phyloP scores from a whole-genome alignment of 1,284 basidiomycete genomes.

The Cryptococcus wingfieldii region DNA sequence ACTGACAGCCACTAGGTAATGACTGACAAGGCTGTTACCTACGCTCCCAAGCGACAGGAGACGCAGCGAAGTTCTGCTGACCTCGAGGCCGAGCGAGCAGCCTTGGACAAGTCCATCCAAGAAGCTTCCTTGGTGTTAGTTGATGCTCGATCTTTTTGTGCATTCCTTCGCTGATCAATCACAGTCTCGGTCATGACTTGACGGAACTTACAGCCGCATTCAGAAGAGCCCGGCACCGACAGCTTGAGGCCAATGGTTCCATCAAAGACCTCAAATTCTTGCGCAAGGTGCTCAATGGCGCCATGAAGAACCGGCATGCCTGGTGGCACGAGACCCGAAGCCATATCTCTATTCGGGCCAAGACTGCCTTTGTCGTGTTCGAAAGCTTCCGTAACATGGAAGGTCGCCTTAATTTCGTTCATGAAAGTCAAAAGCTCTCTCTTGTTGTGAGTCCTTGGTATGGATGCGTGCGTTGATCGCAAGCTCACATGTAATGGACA shows the following conservation, averaged over 20 bases:
- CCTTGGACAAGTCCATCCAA: constrained; percentile 62
- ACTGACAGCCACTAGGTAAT: constrained; percentile 11
- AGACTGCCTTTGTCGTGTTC: constrained; percentile 73
- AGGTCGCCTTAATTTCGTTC: constrained; percentile 74
- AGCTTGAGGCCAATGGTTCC: not conserved
- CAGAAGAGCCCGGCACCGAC: constrained; percentile 37
- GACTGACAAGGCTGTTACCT: constrained; percentile 17
- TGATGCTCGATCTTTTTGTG: not conserved
- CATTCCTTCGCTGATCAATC: not conserved
- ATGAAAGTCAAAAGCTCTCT: constrained; percentile 61
- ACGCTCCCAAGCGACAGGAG: constrained; percentile 55
- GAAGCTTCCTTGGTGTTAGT: constrained; percentile 64
- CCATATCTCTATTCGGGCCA: constrained; percentile 79
- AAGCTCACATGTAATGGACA: constrained; percentile 1
- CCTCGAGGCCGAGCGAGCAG: constrained; percentile 61
- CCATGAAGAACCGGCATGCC: constrained; percentile 55
- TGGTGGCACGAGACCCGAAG: constrained; percentile 84
- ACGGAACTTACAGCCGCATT: constrained; percentile 71
- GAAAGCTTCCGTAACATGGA: constrained; percentile 80
- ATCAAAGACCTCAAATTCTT: constrained; percentile 11
- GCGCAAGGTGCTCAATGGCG: constrained; percentile 38
- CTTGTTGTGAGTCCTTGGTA: constrained; percentile 58
- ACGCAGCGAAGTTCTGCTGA: constrained; percentile 58
- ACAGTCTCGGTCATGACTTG: constrained; percentile 67
- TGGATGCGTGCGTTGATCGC: not conserved